Conservation (phyloP, 129 eudicot species). For the Pseudognaphalium luteoalbum region DNA sequence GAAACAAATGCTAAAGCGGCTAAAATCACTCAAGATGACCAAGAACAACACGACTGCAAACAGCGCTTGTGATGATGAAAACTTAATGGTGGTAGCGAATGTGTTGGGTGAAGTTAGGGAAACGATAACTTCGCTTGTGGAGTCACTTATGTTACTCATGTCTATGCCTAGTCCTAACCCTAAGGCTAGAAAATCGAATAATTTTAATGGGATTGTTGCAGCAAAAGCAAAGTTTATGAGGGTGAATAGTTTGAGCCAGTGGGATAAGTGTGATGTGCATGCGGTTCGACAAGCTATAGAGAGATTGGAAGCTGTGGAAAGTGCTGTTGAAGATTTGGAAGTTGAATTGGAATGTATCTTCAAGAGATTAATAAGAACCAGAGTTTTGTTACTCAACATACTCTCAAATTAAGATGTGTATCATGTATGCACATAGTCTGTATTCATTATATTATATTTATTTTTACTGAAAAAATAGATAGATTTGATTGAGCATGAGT, state of each 20-base stretch:
- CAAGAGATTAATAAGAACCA: conserved; percentile 70
- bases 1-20: conserved; percentile 65
- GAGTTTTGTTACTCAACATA: conserved; percentile 82
- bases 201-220: conserved; percentile 26
- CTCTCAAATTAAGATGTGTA: conserved; percentile 51
- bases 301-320: conserved; percentile 67
- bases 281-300: conserved; percentile 41
- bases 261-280: conserved; percentile 64
- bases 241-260: conserved; percentile 54
- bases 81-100: conserved; percentile 53
- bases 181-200: conserved; percentile 25
- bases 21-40: conserved; percentile 52
- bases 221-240: conserved; percentile 52
- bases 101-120: conserved; percentile 67
- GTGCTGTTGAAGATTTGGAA: conserved; percentile 69
- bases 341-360: conserved; percentile 69
- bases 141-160: conserved; percentile 63
- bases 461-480: no score
- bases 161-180: conserved; percentile 60
- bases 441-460: neutral
- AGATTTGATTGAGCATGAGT: neutral
- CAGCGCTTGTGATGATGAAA: conserved; percentile 32
- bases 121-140: conserved; percentile 50
- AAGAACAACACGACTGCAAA: conserved; percentile 18
- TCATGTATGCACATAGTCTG: conserved; percentile 21